Conservation (phyloP, 23 red algal genomes). For the Agarophyton chilense region DNA sequence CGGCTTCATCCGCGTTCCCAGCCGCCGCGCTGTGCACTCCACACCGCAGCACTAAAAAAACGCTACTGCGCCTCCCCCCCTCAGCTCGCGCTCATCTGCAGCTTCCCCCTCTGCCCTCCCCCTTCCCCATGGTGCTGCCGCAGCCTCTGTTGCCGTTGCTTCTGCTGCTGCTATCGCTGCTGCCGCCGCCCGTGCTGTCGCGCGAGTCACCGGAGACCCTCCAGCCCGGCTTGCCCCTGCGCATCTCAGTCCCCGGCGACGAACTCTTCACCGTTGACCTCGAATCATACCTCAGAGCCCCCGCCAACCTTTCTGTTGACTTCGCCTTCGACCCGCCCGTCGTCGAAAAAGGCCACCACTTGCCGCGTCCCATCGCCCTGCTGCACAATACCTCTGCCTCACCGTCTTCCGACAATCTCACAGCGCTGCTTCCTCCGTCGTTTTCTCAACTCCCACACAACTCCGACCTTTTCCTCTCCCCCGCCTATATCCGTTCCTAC, state of each 20-base stretch:
- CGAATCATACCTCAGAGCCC: too few relatives aligned
- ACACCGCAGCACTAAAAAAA: too few relatives aligned
- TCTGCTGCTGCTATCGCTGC: neutral
- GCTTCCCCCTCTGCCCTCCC: neutral
- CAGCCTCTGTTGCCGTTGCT: neutral
- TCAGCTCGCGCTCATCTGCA: neutral
- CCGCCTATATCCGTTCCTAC: neutral
- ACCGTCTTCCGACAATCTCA: neutral
- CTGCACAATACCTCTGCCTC: neutral
- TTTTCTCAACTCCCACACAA: too few relatives aligned
- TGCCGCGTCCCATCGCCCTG: neutral
- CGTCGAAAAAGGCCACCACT: neutral
- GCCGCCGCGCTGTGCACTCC: neutral
- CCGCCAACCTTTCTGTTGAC: neutral
- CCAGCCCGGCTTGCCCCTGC: neutral
- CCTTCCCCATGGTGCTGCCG: neutral
- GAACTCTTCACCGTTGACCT: neutral
- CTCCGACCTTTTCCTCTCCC: too few relatives aligned
- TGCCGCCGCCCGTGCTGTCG: neutral
- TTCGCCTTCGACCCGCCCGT: neutral
- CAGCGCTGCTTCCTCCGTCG: neutral
- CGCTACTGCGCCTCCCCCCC: too few relatives aligned
- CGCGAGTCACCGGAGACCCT: neutral
- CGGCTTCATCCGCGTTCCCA: conserved; percentile 15
- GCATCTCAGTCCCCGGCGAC: neutral